Evolutionary conservation across 495 filamentous ascomycete genomes (phyloP).

Genomic region (Rhypophila decipiens): DNA sequence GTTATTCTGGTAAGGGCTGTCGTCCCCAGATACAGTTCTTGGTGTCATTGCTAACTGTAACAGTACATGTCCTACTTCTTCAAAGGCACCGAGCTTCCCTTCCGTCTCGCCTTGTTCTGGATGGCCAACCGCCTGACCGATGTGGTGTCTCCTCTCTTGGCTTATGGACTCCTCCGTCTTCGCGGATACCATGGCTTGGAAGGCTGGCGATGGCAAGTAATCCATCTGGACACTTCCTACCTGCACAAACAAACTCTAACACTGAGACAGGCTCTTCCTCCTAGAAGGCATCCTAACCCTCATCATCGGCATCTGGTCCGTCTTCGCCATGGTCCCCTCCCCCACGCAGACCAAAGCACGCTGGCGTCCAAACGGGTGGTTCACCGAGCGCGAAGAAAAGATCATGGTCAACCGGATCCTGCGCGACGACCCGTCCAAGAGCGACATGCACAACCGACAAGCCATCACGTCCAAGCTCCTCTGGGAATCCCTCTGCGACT

Average conservation of each 20-base stretch:
- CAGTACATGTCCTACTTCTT: slow-evolving; percentile 40
- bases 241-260: too few relatives aligned
- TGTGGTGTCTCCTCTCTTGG: slow-evolving; percentile 42
- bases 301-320: slow-evolving; percentile 41
- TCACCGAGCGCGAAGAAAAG: slow-evolving; percentile 42
- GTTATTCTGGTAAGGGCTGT: slow-evolving; percentile 27
- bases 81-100: slow-evolving; percentile 42
- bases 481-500: slow-evolving; percentile 57
- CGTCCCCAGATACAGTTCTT: too few relatives aligned
- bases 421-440: slow-evolving; percentile 50
- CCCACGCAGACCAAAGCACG: slow-evolving; percentile 47
- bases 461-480: slow-evolving; percentile 53
- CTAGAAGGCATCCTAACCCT: slow-evolving; percentile 44
- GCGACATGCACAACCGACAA: slow-evolving; percentile 55
- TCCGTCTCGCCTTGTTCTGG: slow-evolving; percentile 44
- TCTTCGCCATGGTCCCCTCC: slow-evolving; percentile 40
- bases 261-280: too few relatives aligned
- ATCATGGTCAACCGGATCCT: slow-evolving; percentile 47
- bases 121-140: slow-evolving; percentile 39
- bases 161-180: slow-evolving; percentile 42
- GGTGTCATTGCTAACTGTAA: background rate
- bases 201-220: slow-evolving; percentile 59
- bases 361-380: slow-evolving; percentile 46
- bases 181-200: slow-evolving; percentile 43
- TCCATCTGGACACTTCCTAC: too few relatives aligned